Conservation (phyloP, 2,329 filamentous ascomycete species). For the Fusarium sp. region DNA sequence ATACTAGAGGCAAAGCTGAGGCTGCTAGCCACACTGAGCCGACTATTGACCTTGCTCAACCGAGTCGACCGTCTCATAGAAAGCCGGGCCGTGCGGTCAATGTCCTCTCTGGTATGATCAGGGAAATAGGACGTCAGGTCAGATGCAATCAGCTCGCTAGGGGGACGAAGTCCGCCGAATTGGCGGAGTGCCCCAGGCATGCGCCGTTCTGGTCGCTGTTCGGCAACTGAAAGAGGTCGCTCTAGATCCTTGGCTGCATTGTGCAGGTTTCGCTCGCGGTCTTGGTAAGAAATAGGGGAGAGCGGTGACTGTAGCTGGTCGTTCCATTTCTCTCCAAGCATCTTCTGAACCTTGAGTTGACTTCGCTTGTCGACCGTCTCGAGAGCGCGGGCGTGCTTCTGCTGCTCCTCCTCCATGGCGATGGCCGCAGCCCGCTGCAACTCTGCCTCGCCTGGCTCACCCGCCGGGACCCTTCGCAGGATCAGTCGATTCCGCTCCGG, state of each 20-base stretch:
- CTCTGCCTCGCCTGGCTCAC: slow-evolving; percentile 89
- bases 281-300: slow-evolving; percentile 80
- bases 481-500: slow-evolving; percentile 93
- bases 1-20: slow-evolving; percentile 92
- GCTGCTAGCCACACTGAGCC: slow-evolving; percentile 93
- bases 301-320: slow-evolving; percentile 85
- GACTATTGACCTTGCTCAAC: slow-evolving; percentile 91
- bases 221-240: slow-evolving; percentile 64
- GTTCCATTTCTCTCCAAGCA: slow-evolving; percentile 89
- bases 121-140: slow-evolving; percentile 98
- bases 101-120: slow-evolving; percentile 91
- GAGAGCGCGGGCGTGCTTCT: slow-evolving; percentile 74
- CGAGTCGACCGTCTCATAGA: slow-evolving; percentile 92
- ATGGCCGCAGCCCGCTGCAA: slow-evolving; percentile 89
- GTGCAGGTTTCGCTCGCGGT: slow-evolving; percentile 75
- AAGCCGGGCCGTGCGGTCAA: slow-evolving; percentile 93
- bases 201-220: slow-evolving; percentile 56
- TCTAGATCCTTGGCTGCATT: slow-evolving; percentile 70
- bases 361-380: slow-evolving; percentile 79
- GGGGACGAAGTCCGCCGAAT: slow-evolving; percentile 92
- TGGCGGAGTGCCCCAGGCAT: slow-evolving; percentile 73
- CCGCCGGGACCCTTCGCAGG: slow-evolving; percentile 89
- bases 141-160: slow-evolving; percentile 96
- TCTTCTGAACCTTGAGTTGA: slow-evolving; percentile 87
- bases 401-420: slow-evolving; percentile 86